Evolutionary conservation across 2,329 filamentous ascomycete species (phyloP), one percentile per base, ranked within the genome.

Genomic region (Aspergillus uvarum): DNA sequence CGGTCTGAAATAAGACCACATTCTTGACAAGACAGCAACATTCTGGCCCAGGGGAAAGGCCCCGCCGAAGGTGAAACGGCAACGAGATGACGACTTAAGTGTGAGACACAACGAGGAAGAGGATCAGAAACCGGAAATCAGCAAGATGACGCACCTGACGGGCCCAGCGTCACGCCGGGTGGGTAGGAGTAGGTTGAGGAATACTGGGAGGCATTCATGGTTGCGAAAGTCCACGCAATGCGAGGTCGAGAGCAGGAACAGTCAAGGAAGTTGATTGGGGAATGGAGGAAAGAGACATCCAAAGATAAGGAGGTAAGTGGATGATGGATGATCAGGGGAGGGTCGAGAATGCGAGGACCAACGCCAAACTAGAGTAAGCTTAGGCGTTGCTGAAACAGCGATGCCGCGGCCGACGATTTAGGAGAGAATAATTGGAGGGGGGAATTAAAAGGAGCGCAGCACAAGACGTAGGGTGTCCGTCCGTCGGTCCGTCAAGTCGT

Each of bases 141-240:
- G 59, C 38, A 52, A 54, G 50, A 62, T 70, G 68, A 74, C 72
- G 70, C 65, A 74, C 72, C 71, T 72, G 68, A 67, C 59, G 67
- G 67, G 52, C 66, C 68, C 66, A 72, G 65, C 63, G 71, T 69
- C 54, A 72, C 65, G 66, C 71, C 68, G 59, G 71, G 69, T 65
- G 70, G 67, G 65, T 72, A 73, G 61, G 69, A 64, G 61, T 63
- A 65, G 26, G 68, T 68, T 63, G 70, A 67, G 66, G 68, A 67
- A 26, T 67, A 62, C 54, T 66, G 66, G 53, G 65, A 59, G 66
- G 71, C 69, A 67, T 68, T 73, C 72, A 74, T 74, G 44, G 53
- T 59, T 70, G 65, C 29, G 26, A 29, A 38, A 54, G 60, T 48
- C 54, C 56, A 68, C 62, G 65, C 58, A 66, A 63, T 61, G 58